Percentiles rank a stretch among this genome's conserved stretches.
phyloP scores from a whole-genome alignment of 1,139 yeast genomes.

The Nakaseomyces kungkrabaensis region DNA sequence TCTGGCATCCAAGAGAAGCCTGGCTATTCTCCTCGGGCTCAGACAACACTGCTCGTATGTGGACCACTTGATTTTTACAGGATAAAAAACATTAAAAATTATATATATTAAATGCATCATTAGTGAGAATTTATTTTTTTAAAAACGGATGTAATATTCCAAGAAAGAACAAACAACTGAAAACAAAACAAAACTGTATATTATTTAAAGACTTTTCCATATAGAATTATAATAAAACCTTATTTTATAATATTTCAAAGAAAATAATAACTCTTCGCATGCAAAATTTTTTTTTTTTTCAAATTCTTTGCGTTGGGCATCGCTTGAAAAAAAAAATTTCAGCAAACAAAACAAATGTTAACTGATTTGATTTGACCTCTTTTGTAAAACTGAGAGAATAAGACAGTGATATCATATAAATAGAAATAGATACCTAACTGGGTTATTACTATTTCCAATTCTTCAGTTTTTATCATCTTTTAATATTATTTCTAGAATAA shows the following conservation, averaged over 20 bases:
- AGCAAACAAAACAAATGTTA: too few relatives aligned
- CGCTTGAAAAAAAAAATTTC: neutral
- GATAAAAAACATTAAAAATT: neutral
- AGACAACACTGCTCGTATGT: conserved; percentile 88
- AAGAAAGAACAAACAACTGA: neutral
- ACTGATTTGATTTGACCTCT: too few relatives aligned
- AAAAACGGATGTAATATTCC: neutral
- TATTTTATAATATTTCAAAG: too few relatives aligned
- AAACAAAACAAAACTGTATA: neutral
- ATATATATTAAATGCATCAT: neutral
- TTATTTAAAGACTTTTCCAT: neutral
- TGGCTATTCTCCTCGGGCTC: conserved; percentile 99
- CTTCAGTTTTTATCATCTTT: too few relatives aligned
- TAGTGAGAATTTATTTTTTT: too few relatives aligned
- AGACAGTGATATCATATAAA: too few relatives aligned
- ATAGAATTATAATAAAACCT: neutral
- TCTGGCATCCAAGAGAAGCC: conserved; percentile 98
- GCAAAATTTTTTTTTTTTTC: too few relatives aligned
- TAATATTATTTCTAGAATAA: too few relatives aligned
- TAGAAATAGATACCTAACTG: neutral
- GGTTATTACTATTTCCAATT: neutral
- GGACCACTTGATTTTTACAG: conserved; percentile 60
- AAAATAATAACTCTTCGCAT: too few relatives aligned
- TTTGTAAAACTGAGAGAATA: too few relatives aligned
- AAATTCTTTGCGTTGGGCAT: neutral